A percentile compares a stretch with the other conserved stretches of the same genome.
These are phyloP conservation scores for Colletotrichum coccodes DNA, from an alignment of 2,329 filamentous ascomycete species.

Conservation along the genomic window DNA sequence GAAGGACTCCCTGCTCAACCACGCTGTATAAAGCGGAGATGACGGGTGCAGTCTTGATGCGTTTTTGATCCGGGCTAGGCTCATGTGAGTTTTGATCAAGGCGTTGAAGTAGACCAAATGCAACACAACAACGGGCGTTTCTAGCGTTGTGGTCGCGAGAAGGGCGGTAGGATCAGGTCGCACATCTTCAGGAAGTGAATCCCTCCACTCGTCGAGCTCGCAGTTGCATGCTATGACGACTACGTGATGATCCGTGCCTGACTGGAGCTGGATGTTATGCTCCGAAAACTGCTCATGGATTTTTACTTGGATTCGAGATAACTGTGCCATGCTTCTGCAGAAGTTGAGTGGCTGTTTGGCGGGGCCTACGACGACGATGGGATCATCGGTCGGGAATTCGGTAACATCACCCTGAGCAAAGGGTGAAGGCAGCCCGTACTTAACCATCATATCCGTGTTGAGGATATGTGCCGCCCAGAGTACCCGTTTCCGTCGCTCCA, in stretches of 20 bases:
- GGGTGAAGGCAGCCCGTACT: conserved; percentile 11
- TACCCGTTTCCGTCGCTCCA: background rate
- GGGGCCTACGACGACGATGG: background rate
- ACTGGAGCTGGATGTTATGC: background rate
- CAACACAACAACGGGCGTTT: background rate
- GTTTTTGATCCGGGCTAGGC: conserved; percentile 8
- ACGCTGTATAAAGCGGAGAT: background rate
- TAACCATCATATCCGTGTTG: conserved; percentile 7
- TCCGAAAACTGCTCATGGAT: conserved; percentile 10
- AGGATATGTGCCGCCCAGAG: conserved; percentile 25
- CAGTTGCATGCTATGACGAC: background rate
- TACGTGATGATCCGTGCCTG: background rate
- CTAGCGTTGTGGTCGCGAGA: background rate
- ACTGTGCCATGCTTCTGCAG: background rate
- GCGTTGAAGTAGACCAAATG: conserved; percentile 17
- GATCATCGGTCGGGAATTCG: conserved; percentile 6
- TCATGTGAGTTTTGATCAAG: conserved; percentile 9
- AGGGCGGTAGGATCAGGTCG: background rate
- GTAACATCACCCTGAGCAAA: background rate
- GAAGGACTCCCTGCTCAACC: background rate
- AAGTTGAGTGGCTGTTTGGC: background rate
- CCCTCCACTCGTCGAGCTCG: conserved; percentile 23
- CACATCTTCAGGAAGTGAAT: background rate
- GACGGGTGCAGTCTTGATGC: background rate
- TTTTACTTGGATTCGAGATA: conserved; percentile 9